Percentiles rank a stretch among this genome's conserved stretches.
These are phyloP conservation scores for Coprinopsis cinerea DNA, from an alignment of 768 basidiomycete species.

Conservation along the genomic window DNA sequence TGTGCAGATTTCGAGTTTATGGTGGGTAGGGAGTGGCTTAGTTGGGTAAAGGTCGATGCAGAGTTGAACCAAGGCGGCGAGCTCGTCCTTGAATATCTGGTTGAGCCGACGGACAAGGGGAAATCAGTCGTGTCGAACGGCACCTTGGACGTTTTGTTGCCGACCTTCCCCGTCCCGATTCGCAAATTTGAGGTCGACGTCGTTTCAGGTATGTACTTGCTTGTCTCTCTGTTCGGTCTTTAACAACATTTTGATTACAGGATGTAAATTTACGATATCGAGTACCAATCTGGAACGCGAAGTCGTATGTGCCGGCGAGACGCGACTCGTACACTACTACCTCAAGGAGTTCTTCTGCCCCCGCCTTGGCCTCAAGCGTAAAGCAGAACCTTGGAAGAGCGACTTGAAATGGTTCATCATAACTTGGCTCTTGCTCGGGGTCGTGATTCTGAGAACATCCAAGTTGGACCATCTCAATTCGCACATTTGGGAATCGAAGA, in stretches of 20 bases:
- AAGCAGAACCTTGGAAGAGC: background rate
- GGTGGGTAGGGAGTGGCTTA: conserved; percentile 53
- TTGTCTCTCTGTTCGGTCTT: conserved; percentile 9
- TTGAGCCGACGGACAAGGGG: conserved; percentile 29
- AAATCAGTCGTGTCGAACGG: conserved; percentile 31
- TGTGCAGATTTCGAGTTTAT: conserved; percentile 47
- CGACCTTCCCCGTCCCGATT: conserved; percentile 68
- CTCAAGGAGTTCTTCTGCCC: conserved; percentile 56
- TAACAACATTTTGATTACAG: conserved; percentile 26
- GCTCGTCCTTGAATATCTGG: conserved; percentile 63
- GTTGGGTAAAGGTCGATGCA: conserved; percentile 57
- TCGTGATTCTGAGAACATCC: background rate
- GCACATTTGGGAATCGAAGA: too few species aligned
- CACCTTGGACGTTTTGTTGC: conserved; percentile 45
- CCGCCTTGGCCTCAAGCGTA: conserved; percentile 32
- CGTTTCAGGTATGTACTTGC: conserved; percentile 39
- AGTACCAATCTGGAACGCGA: conserved; percentile 56
- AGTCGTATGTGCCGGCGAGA: conserved; percentile 31
- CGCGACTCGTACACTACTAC: conserved; percentile 50
- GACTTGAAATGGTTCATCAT: conserved; percentile 13
- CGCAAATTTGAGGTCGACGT: conserved; percentile 54
- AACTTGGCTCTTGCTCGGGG: conserved; percentile 25
- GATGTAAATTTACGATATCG: conserved; percentile 35
- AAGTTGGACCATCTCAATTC: background rate
- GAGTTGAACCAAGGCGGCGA: conserved; percentile 46